Conservation (phyloP, 345 rosid genomes). For the Melaleuca quinquenervia region DNA sequence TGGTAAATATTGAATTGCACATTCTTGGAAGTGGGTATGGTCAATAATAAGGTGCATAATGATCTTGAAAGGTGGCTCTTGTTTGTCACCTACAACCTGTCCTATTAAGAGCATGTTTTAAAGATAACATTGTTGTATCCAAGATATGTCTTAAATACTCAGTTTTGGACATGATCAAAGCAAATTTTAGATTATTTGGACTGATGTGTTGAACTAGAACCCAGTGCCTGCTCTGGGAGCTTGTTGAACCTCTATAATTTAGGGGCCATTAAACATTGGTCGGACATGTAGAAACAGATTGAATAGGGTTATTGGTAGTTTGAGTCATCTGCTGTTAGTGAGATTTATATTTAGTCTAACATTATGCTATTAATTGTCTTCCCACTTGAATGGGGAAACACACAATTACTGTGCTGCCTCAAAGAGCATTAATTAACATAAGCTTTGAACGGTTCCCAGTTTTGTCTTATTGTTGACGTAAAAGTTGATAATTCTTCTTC, state of each 20-base stretch:
- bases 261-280: background rate
- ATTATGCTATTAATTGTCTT: background rate
- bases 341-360: background rate
- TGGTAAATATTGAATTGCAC: background rate
- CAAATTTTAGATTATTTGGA: background rate
- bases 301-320: background rate
- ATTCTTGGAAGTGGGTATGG: background rate
- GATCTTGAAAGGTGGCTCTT: background rate
- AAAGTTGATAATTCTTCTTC: background rate
- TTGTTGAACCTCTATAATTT: background rate
- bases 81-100: background rate
- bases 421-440: background rate
- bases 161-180: background rate
- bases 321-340: background rate
- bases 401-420: background rate
- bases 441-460: background rate
- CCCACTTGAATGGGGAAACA: background rate
- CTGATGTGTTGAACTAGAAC: background rate
- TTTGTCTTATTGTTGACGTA: background rate
- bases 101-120: background rate
- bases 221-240: background rate
- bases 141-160: background rate
- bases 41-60: background rate
- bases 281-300: background rate
- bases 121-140: background rate